Base-by-base conservation (phyloP, 2,329 filamentous ascomycete species). In the Colletotrichum caudatum region DNA sequence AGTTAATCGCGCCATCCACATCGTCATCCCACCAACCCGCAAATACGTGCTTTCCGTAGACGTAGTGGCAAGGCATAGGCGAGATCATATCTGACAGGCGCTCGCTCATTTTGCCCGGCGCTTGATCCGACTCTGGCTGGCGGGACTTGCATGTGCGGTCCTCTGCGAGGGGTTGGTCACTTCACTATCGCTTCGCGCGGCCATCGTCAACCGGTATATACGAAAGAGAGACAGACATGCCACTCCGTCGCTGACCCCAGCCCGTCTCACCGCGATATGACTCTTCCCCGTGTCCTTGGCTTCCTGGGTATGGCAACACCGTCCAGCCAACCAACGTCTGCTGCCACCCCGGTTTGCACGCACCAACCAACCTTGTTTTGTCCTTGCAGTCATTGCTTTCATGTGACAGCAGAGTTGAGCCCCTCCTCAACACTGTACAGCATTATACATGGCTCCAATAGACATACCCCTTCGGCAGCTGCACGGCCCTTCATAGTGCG, bases 31-130 rank as follows among this genome's bases (percentile, higher is more conserved):
- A 39, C 12, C 41, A 1, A 29, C 35, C 12, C 29, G 26, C 46
- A 39, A 2, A n/a, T 26, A 54, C 53, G 37, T 46, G 60, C 29
- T 39, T 50, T 44, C 20, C 14, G 60, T 39, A 37, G 46, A 57
- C 62, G 51, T 65, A 51, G 51, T 33, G 44, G 44, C 50, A 66
- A 48, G 63, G 48, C 54, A 70, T 66, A 50, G 56, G 67, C 48
- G 48, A 64, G 37, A 64, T 20, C 5, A 41, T 51, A 64, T 33
- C 58, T 39, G 50, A 18, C 48, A 35, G 51, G 51, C 20, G 29
- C 23, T 29, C 20, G 29, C 23, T 29, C 51, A 46, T 58, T 11
- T 8, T 41, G 6, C 11, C 64, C 39, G 11, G 58, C 12, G 39
- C 16, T 63, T 35, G 51, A 14, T 62, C 35, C 35, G 51, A n/a